Conservation (phyloP, 495 filamentous ascomycete genomes). For the Pyrenopolyporus hunteri region DNA sequence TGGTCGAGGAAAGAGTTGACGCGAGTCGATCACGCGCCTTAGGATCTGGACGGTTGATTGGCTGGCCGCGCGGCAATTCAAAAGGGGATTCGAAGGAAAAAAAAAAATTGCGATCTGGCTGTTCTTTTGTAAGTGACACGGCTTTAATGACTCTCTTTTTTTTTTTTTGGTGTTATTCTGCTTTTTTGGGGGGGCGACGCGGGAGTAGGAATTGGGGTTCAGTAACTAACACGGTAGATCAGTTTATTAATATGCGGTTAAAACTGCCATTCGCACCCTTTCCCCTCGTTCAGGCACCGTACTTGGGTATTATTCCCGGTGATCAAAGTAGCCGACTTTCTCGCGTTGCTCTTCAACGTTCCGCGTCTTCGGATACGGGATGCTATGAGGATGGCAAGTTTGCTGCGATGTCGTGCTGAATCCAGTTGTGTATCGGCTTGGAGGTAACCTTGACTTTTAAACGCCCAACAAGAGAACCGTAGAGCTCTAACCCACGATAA, state of each 20-base stretch:
- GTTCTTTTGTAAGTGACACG: constrained; percentile 15
- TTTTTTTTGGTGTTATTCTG: no score
- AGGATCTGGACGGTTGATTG: neutral
- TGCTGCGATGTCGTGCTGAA: neutral
- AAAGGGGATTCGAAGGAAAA: constrained; percentile 4
- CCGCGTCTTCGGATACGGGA: neutral
- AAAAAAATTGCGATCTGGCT: constrained; percentile 6
- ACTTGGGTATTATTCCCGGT: constrained; percentile 16
- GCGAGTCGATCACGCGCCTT: constrained; percentile 8
- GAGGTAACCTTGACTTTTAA: neutral
- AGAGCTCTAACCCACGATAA: no score
- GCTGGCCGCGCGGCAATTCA: constrained; percentile 4
- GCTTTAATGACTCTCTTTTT: constrained; percentile 1
- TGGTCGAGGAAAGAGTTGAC: neutral
- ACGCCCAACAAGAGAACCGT: neutral
- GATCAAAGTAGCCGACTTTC: neutral
- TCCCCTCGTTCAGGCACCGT: neutral
- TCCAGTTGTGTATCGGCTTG: neutral
- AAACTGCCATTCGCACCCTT: constrained; percentile 9
- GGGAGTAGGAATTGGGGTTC: constrained; percentile 8
- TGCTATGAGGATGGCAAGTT: neutral
- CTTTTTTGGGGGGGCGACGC: no score
- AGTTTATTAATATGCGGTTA: constrained; percentile 38
- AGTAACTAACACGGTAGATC: constrained; percentile 10
- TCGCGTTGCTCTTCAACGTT: neutral